Evolutionary conservation across 768 basidiomycete species (phyloP).

Genomic region (Phylloporus arenicola): DNA sequence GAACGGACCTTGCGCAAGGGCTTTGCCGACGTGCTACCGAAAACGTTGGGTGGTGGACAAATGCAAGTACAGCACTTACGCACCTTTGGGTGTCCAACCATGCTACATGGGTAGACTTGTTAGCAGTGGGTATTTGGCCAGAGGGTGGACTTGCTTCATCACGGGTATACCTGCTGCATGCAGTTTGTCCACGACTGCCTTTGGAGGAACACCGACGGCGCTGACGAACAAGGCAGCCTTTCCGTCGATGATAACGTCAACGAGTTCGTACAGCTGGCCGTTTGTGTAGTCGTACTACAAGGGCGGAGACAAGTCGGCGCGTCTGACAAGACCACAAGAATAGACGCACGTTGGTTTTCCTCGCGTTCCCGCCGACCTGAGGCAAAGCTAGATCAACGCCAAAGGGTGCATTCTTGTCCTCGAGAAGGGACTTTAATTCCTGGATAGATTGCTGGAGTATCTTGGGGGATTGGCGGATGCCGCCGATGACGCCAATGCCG

Average conservation of each 20-base stretch:
- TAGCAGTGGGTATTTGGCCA: neutral
- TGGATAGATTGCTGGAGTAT: constrained; percentile 62
- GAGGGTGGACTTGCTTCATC: constrained; percentile 63
- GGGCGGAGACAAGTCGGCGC: neutral
- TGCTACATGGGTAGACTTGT: constrained; percentile 36
- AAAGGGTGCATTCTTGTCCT: constrained; percentile 70
- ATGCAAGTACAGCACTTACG: neutral
- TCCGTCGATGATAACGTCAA: constrained; percentile 71
- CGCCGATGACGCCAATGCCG: constrained; percentile 86
- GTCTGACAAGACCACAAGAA: neutral
- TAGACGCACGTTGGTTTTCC: constrained; percentile 66
- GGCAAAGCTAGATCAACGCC: constrained; percentile 83
- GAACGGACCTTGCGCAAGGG: constrained; percentile 58
- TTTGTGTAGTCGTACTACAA: constrained; percentile 66
- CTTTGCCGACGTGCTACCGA: constrained; percentile 63
- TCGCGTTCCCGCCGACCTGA: constrained; percentile 72
- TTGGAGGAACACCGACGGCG: constrained; percentile 81
- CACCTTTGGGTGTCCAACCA: constrained; percentile 84
- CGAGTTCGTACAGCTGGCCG: constrained; percentile 70
- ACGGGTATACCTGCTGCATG: constrained; percentile 74
- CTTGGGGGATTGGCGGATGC: constrained; percentile 66
- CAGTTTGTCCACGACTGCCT: constrained; percentile 73
- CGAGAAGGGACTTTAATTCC: constrained; percentile 68
- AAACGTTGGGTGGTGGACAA: neutral
- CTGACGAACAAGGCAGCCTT: constrained; percentile 77